These are phyloP conservation scores for Picea engelmannii DNA, from an alignment of 83 land plant species.

Conservation along the genomic window DNA sequence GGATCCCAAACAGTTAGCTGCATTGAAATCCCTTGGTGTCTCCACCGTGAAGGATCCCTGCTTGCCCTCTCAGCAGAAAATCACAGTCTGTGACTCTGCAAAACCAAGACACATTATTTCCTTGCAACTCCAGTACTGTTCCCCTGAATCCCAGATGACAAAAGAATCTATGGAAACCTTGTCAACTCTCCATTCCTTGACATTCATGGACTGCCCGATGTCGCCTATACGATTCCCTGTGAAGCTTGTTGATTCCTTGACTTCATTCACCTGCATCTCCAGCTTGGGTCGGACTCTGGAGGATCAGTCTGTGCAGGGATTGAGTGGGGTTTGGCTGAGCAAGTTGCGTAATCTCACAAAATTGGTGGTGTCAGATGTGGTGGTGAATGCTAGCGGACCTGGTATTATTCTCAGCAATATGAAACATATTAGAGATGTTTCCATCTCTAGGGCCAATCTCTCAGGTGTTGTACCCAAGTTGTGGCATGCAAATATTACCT, in stretches of 20 bases:
- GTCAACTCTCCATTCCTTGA: conserved; percentile 19
- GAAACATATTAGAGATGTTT: conserved; percentile 41
- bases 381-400: conserved; percentile 43
- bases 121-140: conserved; percentile 23
- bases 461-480: conserved; percentile 54
- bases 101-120: conserved; percentile 14
- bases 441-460: conserved; percentile 56
- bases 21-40: conserved; percentile 14
- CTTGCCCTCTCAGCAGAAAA: conserved; percentile 2
- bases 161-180: conserved; percentile 11
- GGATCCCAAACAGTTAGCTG: conserved; percentile 19
- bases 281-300: conserved; percentile 22
- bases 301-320: conserved; percentile 7
- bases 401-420: conserved; percentile 51
- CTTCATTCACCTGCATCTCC: conserved; percentile 18
- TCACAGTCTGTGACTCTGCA: conserved; percentile 13
- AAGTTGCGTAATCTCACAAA: conserved; percentile 56
- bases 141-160: conserved; percentile 9
- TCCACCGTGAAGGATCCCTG: conserved; percentile 13
- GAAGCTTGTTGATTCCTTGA: conserved; percentile 11
- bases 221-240: conserved; percentile 12
- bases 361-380: conserved; percentile 51
- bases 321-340: conserved; percentile 53
- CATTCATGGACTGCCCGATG: conserved; percentile 23
- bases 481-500: conserved; percentile 46